Evolutionary conservation across 805 yeast genomes (phyloP).

Genomic region (Jamesozyma spencerorum): DNA sequence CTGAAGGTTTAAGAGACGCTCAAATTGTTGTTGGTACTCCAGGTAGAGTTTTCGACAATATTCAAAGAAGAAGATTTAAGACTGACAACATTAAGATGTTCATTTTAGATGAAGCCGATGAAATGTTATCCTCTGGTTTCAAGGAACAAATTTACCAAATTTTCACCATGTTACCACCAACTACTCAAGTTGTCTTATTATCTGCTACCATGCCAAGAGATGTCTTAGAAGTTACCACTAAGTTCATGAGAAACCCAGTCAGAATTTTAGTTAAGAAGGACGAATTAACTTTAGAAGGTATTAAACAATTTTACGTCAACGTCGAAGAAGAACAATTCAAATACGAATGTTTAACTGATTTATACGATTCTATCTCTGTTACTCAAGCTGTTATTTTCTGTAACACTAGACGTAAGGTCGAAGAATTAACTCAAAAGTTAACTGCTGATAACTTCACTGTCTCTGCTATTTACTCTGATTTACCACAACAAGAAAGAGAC

Average conservation of each 20-base stretch:
- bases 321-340: slow-evolving; percentile 92
- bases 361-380: slow-evolving; percentile 88
- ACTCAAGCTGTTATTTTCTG: slow-evolving; percentile 98
- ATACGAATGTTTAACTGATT: slow-evolving; percentile 87
- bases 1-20: slow-evolving; percentile 70
- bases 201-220: slow-evolving; percentile 92
- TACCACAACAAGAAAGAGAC: slow-evolving; percentile 93
- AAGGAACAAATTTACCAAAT: slow-evolving; percentile 91
- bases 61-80: slow-evolving; percentile 75
- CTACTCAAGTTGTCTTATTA: slow-evolving; percentile 85
- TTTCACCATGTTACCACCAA: slow-evolving; percentile 72
- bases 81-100: slow-evolving; percentile 85
- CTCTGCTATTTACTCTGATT: slow-evolving; percentile 93
- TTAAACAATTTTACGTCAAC: slow-evolving; percentile 82
- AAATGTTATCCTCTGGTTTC: slow-evolving; percentile 80
- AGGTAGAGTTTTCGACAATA: slow-evolving; percentile 95
- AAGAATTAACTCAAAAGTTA: slow-evolving; percentile 76
- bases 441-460: slow-evolving; percentile 79
- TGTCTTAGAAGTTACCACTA: slow-evolving; percentile 83
- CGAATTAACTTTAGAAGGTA: slow-evolving; percentile 88
- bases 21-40: slow-evolving; percentile 97
- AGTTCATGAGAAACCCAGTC: slow-evolving; percentile 89
- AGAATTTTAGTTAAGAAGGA: slow-evolving; percentile 91
- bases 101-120: slow-evolving; percentile 97
- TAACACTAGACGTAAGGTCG: slow-evolving; percentile 92